Evolutionary conservation across 2,329 filamentous ascomycete genomes (phyloP), one percentile per base, ranked within the genome.

Genomic region (Aschersonia sp.): DNA sequence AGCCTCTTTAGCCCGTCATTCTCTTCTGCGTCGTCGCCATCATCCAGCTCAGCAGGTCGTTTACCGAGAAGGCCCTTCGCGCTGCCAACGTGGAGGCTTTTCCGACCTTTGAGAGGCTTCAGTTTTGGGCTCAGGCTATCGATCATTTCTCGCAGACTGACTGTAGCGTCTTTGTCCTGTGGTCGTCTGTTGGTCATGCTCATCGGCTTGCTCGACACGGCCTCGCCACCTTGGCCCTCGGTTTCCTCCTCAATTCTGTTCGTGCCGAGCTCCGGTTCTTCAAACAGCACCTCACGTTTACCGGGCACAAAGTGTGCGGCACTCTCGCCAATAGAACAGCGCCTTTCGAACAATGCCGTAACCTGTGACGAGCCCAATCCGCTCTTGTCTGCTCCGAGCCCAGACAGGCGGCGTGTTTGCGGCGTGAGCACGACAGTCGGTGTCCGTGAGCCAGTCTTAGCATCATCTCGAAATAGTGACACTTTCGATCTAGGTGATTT

Each of bases 291-390:
- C 65, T 46, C 63, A 53, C 53, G 62, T 54, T 51, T 64, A 14
- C 67, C 76, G 37, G 81, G 77, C 31, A 81, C 66, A 55, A 89
- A 89, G 6, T 73, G 66, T 11, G 69, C 67, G 2, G 81, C 76
- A 29, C 75, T 68, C 41, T 89, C 81, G 29, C 82, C 77, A 50
- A 90, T 82, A 1, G 84, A 88, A 43, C 70, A 73, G 45, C 86
- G 76, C 35, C 80, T 77, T 52, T 85, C 83, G 35, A 89, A 73
- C 32, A 88, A 70, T 31, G 79, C 82, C 29, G 83, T 73, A 47
- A 90, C 76, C 46, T 77, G 79, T 5, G 85, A 86, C 1, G 86
- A 90, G 6, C 86, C 85, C 47, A 89, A 72, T 0, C 84, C 85
- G 51, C 74, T 67, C 52, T 76, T 77, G 55, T 87, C 84, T 51